Percentiles rank a stretch among this genome's conserved stretches.
Conservation (phyloP, 371 early-diverging fungal genomes). For the Mucor saturninus region DNA sequence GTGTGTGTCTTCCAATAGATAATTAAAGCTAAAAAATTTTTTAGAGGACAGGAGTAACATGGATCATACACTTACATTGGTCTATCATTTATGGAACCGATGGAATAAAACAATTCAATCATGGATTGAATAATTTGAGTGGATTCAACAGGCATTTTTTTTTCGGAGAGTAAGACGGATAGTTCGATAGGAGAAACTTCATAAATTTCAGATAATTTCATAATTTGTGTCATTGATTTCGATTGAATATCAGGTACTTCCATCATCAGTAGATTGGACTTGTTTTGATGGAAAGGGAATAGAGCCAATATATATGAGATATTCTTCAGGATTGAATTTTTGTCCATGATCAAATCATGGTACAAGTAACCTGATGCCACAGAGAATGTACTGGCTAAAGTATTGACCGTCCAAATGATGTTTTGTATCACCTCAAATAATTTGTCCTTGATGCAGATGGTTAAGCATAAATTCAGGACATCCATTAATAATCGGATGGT, state of each 20-base stretch:
- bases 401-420: background rate
- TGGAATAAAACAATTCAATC: background rate
- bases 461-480: background rate
- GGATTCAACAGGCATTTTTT: background rate
- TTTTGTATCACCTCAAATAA: background rate
- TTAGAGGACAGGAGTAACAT: background rate
- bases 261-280: background rate
- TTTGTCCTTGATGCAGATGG: constrained; percentile 1
- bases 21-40: background rate
- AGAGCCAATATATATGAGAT: background rate
- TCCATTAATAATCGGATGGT: background rate
- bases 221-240: background rate
- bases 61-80: background rate
- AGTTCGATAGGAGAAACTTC: background rate
- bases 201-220: background rate
- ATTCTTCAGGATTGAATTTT: background rate
- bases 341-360: background rate
- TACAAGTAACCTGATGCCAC: background rate
- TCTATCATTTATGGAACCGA: background rate
- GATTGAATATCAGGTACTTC: background rate
- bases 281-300: background rate
- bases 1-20: background rate
- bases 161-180: background rate
- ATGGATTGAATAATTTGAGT: background rate
- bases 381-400: background rate